Evolutionary conservation across 2,329 filamentous ascomycete species (phyloP), one percentile per base, ranked within the genome.

Genomic region (Cladosporium velox): DNA sequence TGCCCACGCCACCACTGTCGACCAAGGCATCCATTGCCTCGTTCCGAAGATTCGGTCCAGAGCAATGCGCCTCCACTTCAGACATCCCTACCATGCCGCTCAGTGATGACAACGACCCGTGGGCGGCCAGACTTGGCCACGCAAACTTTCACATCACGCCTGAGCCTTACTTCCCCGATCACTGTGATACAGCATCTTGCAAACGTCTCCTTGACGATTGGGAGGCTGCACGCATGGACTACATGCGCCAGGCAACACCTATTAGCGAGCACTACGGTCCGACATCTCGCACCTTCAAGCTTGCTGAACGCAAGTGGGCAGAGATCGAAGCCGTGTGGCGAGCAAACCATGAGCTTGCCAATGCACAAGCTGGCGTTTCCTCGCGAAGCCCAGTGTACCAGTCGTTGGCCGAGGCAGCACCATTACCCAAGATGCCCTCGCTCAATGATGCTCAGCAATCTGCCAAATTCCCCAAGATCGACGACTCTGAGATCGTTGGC

Each of bases 91-190:
- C 86, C 4, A 87, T 93, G 69, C 81, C 89, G 87, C n/a, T 75
- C 69, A 44, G 70, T 69, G 65, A 44, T 32, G 66, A 69, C 26
- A 68, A 77, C 35, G 87, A 90, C 65, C 87, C 88, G 6, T 97
- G 94, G 94, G 90, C 91, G 0, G 87, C 90, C 74, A 88, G 88
- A 65, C 86, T 98, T 15, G 94, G 94, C 32, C 93, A 98, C 76
- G 93, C 93, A 70, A 97, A 98, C 80, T 97, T 96, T 77, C 93
- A 87, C 72, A 96, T 98, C 71, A 81, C 87, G 26, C 93, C 93
- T 0, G 87, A 89, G 75, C 94, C 93, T 0, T 97, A 97, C 74
- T 78, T 86, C 10, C 90, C 92, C 0, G 84, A 88, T 18, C 75
- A 75, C 2, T 86, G 87, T 68, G 87, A 90, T 70, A 64, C 70